A percentile compares a stretch with the other conserved stretches of the same genome.
These are phyloP conservation scores for Chenopodium suecicum DNA, from an alignment of 148 eudicot species.

Conservation along the genomic window DNA sequence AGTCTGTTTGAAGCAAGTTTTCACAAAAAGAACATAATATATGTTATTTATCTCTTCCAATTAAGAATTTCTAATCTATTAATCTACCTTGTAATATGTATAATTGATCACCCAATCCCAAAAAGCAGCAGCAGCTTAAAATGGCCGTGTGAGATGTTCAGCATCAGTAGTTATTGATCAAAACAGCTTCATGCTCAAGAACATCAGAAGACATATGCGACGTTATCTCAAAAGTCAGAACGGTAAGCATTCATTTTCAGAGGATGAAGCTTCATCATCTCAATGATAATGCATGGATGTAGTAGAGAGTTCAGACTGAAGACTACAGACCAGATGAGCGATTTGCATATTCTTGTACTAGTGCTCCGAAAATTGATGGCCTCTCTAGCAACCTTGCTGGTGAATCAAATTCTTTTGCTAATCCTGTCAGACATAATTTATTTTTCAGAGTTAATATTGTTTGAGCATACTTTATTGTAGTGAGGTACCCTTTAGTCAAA, in stretches of 20 bases:
- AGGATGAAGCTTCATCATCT: not conserved
- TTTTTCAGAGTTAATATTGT: not conserved
- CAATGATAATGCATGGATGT: not conserved
- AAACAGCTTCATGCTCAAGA: not conserved
- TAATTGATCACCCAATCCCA: not conserved
- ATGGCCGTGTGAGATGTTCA: not conserved
- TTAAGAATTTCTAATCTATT: not conserved
- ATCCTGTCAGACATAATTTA: slow-evolving; percentile 37
- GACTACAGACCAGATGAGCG: slow-evolving; percentile 53
- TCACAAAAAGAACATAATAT: not conserved
- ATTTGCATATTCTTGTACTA: slow-evolving; percentile 93
- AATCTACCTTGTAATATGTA: not conserved
- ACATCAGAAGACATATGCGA: not conserved
- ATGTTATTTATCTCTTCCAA: not conserved
- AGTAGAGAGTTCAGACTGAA: not conserved
- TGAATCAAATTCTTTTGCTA: slow-evolving; percentile 76
- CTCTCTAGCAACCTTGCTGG: slow-evolving; percentile 80
- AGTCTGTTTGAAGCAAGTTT: not conserved
- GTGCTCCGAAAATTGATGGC: slow-evolving; percentile 75
- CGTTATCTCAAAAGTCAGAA: not conserved
- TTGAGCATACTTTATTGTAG: not conserved
- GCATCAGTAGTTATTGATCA: not conserved
- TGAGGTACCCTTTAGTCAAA: not conserved
- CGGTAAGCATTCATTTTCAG: not conserved
- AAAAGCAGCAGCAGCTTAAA: not conserved